Evolutionary conservation across 192 early-diverging fungal genomes (phyloP).

Genomic region (Thamnidium elegans): DNA sequence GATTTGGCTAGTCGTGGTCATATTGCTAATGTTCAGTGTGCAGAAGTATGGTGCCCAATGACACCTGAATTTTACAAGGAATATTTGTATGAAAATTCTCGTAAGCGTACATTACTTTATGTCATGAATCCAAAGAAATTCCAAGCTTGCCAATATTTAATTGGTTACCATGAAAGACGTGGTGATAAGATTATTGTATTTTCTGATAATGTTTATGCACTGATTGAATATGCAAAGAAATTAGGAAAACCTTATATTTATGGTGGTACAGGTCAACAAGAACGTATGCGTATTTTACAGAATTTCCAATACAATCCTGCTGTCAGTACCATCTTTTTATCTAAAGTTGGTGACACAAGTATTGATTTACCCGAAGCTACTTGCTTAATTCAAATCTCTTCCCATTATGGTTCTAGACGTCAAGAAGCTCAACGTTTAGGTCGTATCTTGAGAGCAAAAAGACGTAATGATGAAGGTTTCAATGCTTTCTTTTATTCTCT

Average conservation of each 20-base stretch:
- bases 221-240: slow-evolving; percentile 84
- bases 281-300: slow-evolving; percentile 88
- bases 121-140: slow-evolving; percentile 98
- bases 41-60: slow-evolving; percentile 99
- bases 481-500: slow-evolving; percentile 99
- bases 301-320: slow-evolving; percentile 93
- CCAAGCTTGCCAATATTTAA: slow-evolving; percentile 96
- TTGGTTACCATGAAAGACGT: slow-evolving; percentile 85
- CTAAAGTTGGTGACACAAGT: slow-evolving; percentile 96
- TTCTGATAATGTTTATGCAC: slow-evolving; percentile 97
- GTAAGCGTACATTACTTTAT: slow-evolving; percentile 84
- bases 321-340: slow-evolving; percentile 86
- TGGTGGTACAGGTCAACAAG: slow-evolving; percentile 85
- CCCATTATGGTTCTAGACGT: slow-evolving; percentile 95
- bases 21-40: slow-evolving; percentile 98
- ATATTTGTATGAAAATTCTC: slow-evolving; percentile 77
- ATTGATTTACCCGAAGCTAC: slow-evolving; percentile 98
- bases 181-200: slow-evolving; percentile 99
- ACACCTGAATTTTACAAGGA: slow-evolving; percentile 94
- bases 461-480: slow-evolving; percentile 88
- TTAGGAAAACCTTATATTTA: slow-evolving; percentile 85
- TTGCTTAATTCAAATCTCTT: slow-evolving; percentile 97
- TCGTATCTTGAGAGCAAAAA: slow-evolving; percentile 92
- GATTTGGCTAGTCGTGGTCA: slow-evolving; percentile 94
- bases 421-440: slow-evolving; percentile 97